These are phyloP conservation scores for Cyamopsis tetragonoloba DNA, from an alignment of 306 rosid genomes.

Conservation along the genomic window DNA sequence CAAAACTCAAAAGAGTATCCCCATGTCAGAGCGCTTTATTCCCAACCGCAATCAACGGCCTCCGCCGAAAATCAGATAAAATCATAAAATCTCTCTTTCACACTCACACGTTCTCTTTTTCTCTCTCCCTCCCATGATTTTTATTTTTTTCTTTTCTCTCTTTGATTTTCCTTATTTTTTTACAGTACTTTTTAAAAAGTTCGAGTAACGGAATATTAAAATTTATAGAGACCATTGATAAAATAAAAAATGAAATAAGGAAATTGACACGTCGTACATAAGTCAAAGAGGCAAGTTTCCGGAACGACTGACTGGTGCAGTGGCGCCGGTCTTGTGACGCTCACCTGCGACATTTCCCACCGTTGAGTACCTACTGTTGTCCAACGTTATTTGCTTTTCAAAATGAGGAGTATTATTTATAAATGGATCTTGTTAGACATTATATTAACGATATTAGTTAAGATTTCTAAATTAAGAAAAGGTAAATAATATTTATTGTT, in stretches of 20 bases:
- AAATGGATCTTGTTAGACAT: no score
- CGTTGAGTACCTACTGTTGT: neutral
- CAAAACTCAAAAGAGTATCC: constrained; percentile 54
- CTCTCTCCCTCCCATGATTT: neutral
- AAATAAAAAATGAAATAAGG: neutral
- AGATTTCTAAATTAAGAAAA: no score
- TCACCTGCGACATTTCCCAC: constrained; percentile 37
- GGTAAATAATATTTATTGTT: no score
- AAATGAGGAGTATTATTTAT: neutral
- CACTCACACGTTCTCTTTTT: neutral
- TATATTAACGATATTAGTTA: no score
- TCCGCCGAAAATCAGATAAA: constrained; percentile 46
- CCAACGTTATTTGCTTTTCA: constrained; percentile 5
- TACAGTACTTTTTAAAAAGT: constrained; percentile 14
- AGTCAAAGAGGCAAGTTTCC: constrained; percentile 57
- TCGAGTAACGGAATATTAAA: no score
- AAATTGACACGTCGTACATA: constrained; percentile 35
- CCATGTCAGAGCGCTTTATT: constrained; percentile 67
- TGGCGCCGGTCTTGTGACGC: constrained; percentile 56
- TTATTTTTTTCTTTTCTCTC: neutral
- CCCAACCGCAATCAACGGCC: constrained; percentile 99
- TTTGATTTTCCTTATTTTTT: neutral
- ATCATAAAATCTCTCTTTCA: neutral
- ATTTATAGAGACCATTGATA: no score
- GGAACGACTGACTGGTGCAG: constrained; percentile 38